Evolutionary conservation across 2,329 filamentous ascomycete genomes (phyloP), one percentile per base, ranked within the genome.

Genomic region (Pseudogymnoascus sp.): DNA sequence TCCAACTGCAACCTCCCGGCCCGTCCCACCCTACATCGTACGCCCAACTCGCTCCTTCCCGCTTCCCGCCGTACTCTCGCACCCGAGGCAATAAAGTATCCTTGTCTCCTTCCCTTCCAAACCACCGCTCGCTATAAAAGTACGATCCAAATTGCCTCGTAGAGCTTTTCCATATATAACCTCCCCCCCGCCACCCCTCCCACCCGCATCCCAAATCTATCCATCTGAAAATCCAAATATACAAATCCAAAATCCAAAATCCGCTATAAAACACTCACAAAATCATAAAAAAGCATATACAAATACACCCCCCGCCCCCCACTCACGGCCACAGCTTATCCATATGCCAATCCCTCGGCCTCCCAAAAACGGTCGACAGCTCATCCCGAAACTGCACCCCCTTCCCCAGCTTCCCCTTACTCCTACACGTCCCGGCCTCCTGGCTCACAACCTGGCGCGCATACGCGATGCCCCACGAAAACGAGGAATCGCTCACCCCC

Each of bases 401-500:
- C 47, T 54, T 26, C 8, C 11, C 47, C n/a, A 54, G 5, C 26
- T 6, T 7, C 23, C 5, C 3, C 3, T 1, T 12, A 14, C 47
- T 54, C 14, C 1, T 5, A 31, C 47, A 54, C 47, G 47, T 54
- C 47, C 47, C 47, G 3, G 47, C 47, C 47, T 16, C 47, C 7
- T 0, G 1, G 3, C 47, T 54, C 23, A 54, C 23, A 1, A 54
- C 47, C 7, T 54, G 47, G 2, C 47, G 6, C 47, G 47, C 47
- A 54, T 54, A 67, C 8, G 78, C 79, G 14, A 83, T 68, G 63
- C 78, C 78, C 75, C 79, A 81, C 12, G 76, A 75, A 62, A 81
- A 80, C 64, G 73, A 75, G 64, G 77, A 79, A 68, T 76, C 76
- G 7, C 77, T 75, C 8, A 77, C 71, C 0, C 80, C 80, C 0